Percentiles rank a stretch among this genome's conserved stretches.
Conservation (phyloP, 495 filamentous ascomycete genomes). For the Pseudomonodictys pantanalensis region DNA sequence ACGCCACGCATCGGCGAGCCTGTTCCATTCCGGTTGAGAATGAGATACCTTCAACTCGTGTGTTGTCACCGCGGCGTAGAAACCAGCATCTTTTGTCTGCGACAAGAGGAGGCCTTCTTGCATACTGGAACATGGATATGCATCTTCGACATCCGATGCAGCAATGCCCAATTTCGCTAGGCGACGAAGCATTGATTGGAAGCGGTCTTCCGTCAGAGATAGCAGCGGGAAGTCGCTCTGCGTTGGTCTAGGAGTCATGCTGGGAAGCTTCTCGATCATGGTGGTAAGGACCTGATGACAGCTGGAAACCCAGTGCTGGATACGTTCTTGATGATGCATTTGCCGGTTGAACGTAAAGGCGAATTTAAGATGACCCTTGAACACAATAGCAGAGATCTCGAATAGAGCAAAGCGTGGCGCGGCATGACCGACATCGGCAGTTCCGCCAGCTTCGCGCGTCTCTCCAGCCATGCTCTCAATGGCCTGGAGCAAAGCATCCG, state of each 20-base stretch:
- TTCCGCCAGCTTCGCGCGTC: constrained; percentile 37
- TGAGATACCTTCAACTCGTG: constrained; percentile 52
- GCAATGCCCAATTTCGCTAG: constrained; percentile 48
- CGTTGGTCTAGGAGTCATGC: constrained; percentile 52
- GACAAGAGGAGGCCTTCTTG: constrained; percentile 67
- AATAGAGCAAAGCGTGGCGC: constrained; percentile 63
- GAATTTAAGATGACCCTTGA: constrained; percentile 57
- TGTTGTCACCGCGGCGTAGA: constrained; percentile 60
- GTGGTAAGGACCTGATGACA: constrained; percentile 55
- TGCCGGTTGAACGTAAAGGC: constrained; percentile 62
- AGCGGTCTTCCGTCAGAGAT: constrained; percentile 56
- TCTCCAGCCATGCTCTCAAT: constrained; percentile 43
- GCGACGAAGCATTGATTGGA: constrained; percentile 43
- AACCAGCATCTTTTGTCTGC: constrained; percentile 53
- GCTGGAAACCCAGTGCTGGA: constrained; percentile 57
- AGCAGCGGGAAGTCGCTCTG: constrained; percentile 62
- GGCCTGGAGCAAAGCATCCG: constrained; percentile 61
- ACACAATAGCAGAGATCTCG: constrained; percentile 61
- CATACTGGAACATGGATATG: constrained; percentile 66
- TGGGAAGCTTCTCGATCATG: constrained; percentile 49
- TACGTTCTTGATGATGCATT: constrained; percentile 57
- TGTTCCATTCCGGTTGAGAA: constrained; percentile 31
- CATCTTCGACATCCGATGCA: constrained; percentile 51
- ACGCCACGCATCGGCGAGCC: constrained; percentile 49
- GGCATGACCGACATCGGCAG: constrained; percentile 52